phyloP scores from a whole-genome alignment of 805 yeast species.

The Hanseniaspora nectarophila region DNA sequence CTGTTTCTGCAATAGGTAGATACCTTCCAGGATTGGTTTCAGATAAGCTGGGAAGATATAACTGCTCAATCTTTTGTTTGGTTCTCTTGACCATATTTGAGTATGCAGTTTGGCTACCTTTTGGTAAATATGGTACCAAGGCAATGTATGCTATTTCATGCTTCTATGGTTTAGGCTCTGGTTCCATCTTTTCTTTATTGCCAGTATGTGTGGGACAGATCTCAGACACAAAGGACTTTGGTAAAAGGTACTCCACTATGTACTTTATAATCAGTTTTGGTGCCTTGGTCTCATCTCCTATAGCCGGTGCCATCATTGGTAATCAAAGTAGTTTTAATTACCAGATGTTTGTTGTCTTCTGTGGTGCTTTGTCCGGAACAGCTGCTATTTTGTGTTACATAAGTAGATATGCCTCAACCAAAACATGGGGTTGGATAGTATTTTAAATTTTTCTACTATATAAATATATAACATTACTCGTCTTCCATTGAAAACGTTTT shows the following conservation, averaged over 20 bases:
- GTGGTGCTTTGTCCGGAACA: constrained; percentile 30
- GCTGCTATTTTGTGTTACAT: constrained; percentile 33
- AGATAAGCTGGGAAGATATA: constrained; percentile 38
- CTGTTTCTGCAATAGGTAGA: constrained; percentile 29
- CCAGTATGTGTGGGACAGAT: constrained; percentile 45
- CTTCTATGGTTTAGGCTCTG: constrained; percentile 39
- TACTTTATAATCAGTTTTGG: constrained; percentile 43
- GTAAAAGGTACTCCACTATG: constrained; percentile 40
- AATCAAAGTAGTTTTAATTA: constrained; percentile 28
- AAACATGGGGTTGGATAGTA: constrained; percentile 12
- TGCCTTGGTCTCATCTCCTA: constrained; percentile 34
- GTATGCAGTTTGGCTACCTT: constrained; percentile 30
- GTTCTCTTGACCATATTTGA: constrained; percentile 25
- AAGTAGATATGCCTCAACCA: constrained; percentile 34
- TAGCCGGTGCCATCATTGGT: constrained; percentile 35
- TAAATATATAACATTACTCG: not conserved
- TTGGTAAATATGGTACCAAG: constrained; percentile 23
- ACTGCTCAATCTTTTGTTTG: constrained; percentile 32
- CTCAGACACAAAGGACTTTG: constrained; percentile 38
- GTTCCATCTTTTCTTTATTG: constrained; percentile 39
- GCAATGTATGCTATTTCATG: constrained; percentile 33
- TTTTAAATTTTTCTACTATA: constrained; percentile 11
- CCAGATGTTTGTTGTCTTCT: constrained; percentile 31
- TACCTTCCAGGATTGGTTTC: constrained; percentile 30
- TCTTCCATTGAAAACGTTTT: not conserved